Base-by-base conservation (phyloP, 2,329 filamentous ascomycete species). In the Leptoxyphium fumago region DNA sequence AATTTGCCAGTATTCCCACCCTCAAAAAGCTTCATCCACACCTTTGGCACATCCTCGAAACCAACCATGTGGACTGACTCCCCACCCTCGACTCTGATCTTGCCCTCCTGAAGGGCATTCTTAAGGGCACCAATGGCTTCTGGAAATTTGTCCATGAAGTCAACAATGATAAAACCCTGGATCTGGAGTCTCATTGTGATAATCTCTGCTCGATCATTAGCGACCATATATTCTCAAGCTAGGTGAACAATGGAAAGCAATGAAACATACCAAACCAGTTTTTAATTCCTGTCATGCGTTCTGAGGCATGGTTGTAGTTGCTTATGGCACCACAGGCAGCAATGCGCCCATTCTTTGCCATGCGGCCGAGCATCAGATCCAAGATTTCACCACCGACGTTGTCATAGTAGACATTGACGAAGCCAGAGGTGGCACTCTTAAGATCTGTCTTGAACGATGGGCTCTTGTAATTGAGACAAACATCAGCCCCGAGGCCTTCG, bases 341-440 rank as follows among this genome's bases (percentile, higher is more conserved):
- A 14, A 86, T 82, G 29, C 81, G 71, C 11, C 80, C 65, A 56
- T 73, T 66, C 42, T 64, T 63, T 45, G 77, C 79, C 46, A 82
- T 80, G n/a, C 78, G 70, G 2, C 61, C 64, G 34, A 86, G 67
- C 39, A 77, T 79, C 48, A 76, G 61, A 55, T 85, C 78, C 28
- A 85, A 68, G 43, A 84, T 80, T 48, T 82, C 77, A 5, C 81
- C 81, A 10, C 80, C 81, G 15, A 82, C 78, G 64, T 84, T 84
- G 61, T 85, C 81, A 59, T 77, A 85, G 62, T 77, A 85, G 11
- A 85, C 77, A 80, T 75, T 69, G 1, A 72, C 71, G 50, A 65
- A 70, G 17, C 48, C 64, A 2, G 66, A 63, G 1, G 71, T 73
- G 3, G 63, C 70, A 9, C 62, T 61, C 46, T 58, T 57, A 2